Evolutionary conservation across 169 alveolate species (phyloP).

Genomic region (Plasmodium cynomolgi): DNA sequence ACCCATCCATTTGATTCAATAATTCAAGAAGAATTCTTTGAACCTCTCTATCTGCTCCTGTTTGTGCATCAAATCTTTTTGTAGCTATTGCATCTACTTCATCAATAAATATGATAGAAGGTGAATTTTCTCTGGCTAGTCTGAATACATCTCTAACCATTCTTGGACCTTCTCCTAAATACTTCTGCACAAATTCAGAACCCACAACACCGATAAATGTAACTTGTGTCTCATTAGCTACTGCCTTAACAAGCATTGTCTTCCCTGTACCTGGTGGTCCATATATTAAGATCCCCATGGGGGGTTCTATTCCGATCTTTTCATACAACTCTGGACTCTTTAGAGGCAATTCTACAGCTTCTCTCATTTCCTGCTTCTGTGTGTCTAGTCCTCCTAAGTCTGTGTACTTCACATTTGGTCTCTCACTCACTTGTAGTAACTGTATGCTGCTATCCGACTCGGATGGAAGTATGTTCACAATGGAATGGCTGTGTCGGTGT

Average conservation of each 20-base stretch:
- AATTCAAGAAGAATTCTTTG: constrained; percentile 97
- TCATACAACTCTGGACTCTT: constrained; percentile 98
- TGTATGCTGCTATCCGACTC: constrained; percentile 99
- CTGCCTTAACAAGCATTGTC: constrained; percentile 99
- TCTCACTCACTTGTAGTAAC: constrained; percentile 96
- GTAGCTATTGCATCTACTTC: constrained; percentile 99
- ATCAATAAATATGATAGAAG: constrained; percentile 98
- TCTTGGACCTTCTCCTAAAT: constrained; percentile 99
- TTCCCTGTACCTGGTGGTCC: constrained; percentile 99
- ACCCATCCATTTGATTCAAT: constrained; percentile 99
- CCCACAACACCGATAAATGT: constrained; percentile 98
- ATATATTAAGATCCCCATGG: constrained; percentile 98
- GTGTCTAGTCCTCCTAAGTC: constrained; percentile 99
- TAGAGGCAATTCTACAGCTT: constrained; percentile 99
- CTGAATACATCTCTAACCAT: constrained; percentile 99
- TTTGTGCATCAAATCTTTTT: constrained; percentile 95
- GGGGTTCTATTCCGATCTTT: constrained; percentile 99
- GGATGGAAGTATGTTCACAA: constrained; percentile 98
- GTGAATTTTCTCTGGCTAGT: constrained; percentile 97
- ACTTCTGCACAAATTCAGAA: constrained; percentile 99
- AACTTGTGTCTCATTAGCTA: constrained; percentile 98
- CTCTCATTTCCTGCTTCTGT: constrained; percentile 98
- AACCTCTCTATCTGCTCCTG: constrained; percentile 99
- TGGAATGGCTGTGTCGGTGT: constrained; percentile 98
- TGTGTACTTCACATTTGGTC: constrained; percentile 99